phyloP scores from a whole-genome alignment of 2,329 filamentous ascomycete species.

The Penicillium olsonii region DNA sequence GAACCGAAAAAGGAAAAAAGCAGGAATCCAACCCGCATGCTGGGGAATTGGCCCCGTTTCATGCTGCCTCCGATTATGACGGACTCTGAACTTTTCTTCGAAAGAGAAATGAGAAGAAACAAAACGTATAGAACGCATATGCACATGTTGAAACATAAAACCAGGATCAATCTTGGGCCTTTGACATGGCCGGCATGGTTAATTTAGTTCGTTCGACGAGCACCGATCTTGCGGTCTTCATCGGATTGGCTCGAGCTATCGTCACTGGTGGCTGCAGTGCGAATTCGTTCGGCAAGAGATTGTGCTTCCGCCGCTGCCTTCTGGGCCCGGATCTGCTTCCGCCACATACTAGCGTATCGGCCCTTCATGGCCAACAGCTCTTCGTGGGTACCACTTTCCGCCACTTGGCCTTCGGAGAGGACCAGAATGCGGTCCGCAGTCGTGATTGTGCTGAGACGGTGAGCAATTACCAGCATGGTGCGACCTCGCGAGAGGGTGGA shows the following conservation, averaged over 20 bases:
- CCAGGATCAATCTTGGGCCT: slow-evolving; percentile 75
- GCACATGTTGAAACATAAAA: slow-evolving; percentile 35
- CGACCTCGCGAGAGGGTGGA: slow-evolving; percentile 78
- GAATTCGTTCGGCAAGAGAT: slow-evolving; percentile 46
- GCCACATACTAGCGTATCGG: slow-evolving; percentile 83
- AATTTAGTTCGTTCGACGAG: slow-evolving; percentile 36
- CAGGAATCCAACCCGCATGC: slow-evolving; percentile 5
- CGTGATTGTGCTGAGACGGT: slow-evolving; percentile 82
- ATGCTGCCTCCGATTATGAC: slow-evolving; percentile 17
- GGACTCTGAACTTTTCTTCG: slow-evolving; percentile 13
- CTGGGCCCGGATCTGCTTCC: slow-evolving; percentile 80
- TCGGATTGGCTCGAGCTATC: slow-evolving; percentile 53
- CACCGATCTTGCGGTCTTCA: slow-evolving; percentile 41
- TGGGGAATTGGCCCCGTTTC: slow-evolving; percentile 5
- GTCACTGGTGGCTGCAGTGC: slow-evolving; percentile 45
- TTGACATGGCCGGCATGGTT: slow-evolving; percentile 68
- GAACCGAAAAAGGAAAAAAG: slow-evolving; percentile 16
- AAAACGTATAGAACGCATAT: slow-evolving; percentile 19
- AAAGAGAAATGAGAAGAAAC: slow-evolving; percentile 5
- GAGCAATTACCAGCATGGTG: slow-evolving; percentile 93
- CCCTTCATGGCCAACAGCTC: slow-evolving; percentile 71
- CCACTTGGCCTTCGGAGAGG: slow-evolving; percentile 72
- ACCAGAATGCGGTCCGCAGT: slow-evolving; percentile 84
- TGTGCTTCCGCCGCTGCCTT: slow-evolving; percentile 64
- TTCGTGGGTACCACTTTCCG: slow-evolving; percentile 76